Evolutionary conservation across 768 basidiomycete species (phyloP).

Genomic region (Boletus subcaerulescens): DNA sequence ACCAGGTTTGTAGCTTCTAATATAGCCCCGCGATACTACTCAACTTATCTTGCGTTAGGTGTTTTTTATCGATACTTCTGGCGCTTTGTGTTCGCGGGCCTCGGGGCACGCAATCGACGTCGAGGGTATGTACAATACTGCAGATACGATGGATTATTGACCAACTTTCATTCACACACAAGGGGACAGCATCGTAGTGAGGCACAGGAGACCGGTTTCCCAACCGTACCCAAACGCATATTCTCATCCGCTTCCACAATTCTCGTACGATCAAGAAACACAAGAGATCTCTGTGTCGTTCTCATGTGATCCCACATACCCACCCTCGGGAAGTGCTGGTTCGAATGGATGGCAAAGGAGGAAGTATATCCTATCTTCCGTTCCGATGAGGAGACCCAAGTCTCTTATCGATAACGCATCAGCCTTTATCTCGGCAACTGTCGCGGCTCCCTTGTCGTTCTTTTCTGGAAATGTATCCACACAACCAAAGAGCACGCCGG

Average conservation of each 20-base stretch:
- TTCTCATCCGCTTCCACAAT: slow-evolving; percentile 73
- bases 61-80: slow-evolving; percentile 78
- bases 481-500: slow-evolving; percentile 50
- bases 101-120: slow-evolving; percentile 83
- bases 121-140: slow-evolving; percentile 47
- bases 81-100: slow-evolving; percentile 71
- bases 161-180: slow-evolving; percentile 6
- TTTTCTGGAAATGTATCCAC: slow-evolving; percentile 38
- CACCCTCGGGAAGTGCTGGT: slow-evolving; percentile 31
- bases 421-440: slow-evolving; percentile 57
- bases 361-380: slow-evolving; percentile 59
- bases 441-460: slow-evolving; percentile 57
- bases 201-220: slow-evolving; percentile 74
- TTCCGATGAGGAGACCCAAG: slow-evolving; percentile 67
- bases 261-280: slow-evolving; percentile 53
- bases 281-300: slow-evolving; percentile 63
- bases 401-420: slow-evolving; percentile 72
- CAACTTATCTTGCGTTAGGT: slow-evolving; percentile 45
- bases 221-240: slow-evolving; percentile 75
- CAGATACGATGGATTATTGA: background rate
- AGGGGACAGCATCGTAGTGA: slow-evolving; percentile 68
- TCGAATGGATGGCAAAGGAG: slow-evolving; percentile 55
- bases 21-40: background rate
- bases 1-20: slow-evolving; percentile 50
- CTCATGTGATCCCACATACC: slow-evolving; percentile 61